A percentile compares a stretch with the other conserved stretches of the same genome.
These are phyloP conservation scores for Coniochaeta prunicola DNA, from an alignment of 2,329 filamentous ascomycete species.

Conservation along the genomic window DNA sequence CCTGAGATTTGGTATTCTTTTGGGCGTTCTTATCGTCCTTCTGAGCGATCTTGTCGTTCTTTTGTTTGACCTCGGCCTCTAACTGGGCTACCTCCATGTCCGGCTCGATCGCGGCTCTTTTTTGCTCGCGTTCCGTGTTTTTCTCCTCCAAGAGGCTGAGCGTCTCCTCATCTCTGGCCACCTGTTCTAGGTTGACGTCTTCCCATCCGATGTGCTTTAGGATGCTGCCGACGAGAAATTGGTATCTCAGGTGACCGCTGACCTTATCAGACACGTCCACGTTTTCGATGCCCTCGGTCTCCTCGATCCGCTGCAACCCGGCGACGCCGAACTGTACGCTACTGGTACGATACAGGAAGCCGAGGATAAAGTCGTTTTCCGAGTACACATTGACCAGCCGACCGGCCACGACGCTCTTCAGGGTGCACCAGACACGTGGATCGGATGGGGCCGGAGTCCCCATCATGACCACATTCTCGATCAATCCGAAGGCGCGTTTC, in stretches of 20 bases:
- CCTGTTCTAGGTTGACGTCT: slow-evolving; percentile 43
- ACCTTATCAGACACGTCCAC: slow-evolving; percentile 59
- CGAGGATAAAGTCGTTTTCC: slow-evolving; percentile 79
- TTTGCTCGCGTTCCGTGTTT: slow-evolving; percentile 15
- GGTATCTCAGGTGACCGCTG: slow-evolving; percentile 64
- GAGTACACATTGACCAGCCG: slow-evolving; percentile 89
- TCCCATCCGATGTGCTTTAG: slow-evolving; percentile 63
- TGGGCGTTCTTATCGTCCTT: slow-evolving; percentile 10
- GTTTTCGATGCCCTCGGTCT: slow-evolving; percentile 60
- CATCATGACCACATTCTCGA: slow-evolving; percentile 82
- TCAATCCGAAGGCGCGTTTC: slow-evolving; percentile 72
- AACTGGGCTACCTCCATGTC: slow-evolving; percentile 5
- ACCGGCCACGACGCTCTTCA: slow-evolving; percentile 73
- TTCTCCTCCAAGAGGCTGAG: slow-evolving; percentile 20
- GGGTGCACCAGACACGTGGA: slow-evolving; percentile 63
- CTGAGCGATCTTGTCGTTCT: slow-evolving; percentile 10
- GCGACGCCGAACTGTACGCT: slow-evolving; percentile 79
- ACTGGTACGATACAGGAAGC: slow-evolving; percentile 77
- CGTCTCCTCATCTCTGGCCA: slow-evolving; percentile 22
- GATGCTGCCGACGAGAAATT: slow-evolving; percentile 58
- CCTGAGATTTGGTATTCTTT: neutral
- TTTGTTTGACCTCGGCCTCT: slow-evolving; percentile 9
- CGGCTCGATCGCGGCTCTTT: slow-evolving; percentile 13
- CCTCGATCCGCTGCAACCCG: slow-evolving; percentile 67
- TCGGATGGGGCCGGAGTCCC: slow-evolving; percentile 73